Base-by-base conservation (phyloP, 192 early-diverging fungal genomes). In the Backusella circina region DNA sequence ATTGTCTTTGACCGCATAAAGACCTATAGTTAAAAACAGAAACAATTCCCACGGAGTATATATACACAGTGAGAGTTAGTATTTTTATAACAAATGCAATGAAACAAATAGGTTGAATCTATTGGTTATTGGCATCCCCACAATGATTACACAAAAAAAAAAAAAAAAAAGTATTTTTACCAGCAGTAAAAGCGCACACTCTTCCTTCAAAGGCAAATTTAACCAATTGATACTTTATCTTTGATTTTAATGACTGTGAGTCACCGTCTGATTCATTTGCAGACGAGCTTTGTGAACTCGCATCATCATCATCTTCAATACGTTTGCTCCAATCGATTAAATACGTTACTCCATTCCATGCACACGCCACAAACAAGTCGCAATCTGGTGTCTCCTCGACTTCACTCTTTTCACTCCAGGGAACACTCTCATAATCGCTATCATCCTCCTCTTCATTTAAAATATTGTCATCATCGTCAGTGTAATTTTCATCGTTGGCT, bases 111-210 rank as follows among this genome's bases (percentile, higher is more conserved):
- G 30, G 28, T 39, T 32, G 10, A 15, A 15, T 6, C 28, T 31
- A 28, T 61, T 32, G 30, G 30, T 71, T 57, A 57, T 31, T 18
- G 5, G 1, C 18, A 50, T 50, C 26, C 28, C 21, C 30, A 41
- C 39, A 41, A 41, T 44, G 70, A 65, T 41, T 39, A 35, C 57
- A 37, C 35, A 23, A 57, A 26, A 57, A 61, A 61, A 57, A 51
- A n/a, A 51, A 54, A 51, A 31, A 47, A 18, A 18, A 5, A 15
- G 16, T 47, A 6, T 47, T 47, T 47, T 76, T 84, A 88, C 87
- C 88, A 47, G 88, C 88, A 30, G 86, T 84, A 79, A 89, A 89
- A 3, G 88, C 86, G 72, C 88, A 89, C 0, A 89, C 88, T 36
- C 88, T 79, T 12, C 83, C 80, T 72, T 89, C 88, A 77, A 89